A percentile compares a stretch with the other conserved stretches of the same genome.
phyloP scores from a whole-genome alignment of 164 flowering plant genomes.

The Stephania cephalantha region DNA sequence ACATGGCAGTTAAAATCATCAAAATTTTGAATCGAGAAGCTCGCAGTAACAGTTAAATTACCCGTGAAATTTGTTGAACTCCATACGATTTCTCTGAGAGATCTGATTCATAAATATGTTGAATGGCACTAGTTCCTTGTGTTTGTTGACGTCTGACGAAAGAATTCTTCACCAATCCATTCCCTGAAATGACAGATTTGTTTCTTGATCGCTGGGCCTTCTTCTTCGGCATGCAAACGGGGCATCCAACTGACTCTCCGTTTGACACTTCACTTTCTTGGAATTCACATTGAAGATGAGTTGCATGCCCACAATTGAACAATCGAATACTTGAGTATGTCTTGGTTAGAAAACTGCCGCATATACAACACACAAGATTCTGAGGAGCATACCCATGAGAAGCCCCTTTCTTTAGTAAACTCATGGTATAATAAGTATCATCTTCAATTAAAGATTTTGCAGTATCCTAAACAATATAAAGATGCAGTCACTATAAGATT shows the following conservation, averaged over 20 bases:
- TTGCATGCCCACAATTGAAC: conserved; percentile 86
- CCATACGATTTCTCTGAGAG: conserved; percentile 46
- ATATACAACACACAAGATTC: conserved; percentile 60
- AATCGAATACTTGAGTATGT: conserved; percentile 51
- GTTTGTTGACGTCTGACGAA: conserved; percentile 36
- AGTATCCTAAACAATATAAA: conserved; percentile 51
- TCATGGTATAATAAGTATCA: conserved; percentile 86
- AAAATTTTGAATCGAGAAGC: not conserved
- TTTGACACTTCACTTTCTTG: conserved; percentile 41
- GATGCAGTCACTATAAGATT: not conserved
- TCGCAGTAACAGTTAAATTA: conserved; percentile 17
- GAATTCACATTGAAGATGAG: conserved; percentile 74
- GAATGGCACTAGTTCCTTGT: conserved; percentile 28
- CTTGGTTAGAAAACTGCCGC: conserved; percentile 53
- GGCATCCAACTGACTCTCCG: conserved; percentile 54
- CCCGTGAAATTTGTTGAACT: conserved; percentile 69
- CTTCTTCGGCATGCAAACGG: conserved; percentile 82
- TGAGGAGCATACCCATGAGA: conserved; percentile 91
- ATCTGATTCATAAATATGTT: conserved; percentile 51
- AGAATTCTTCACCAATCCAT: conserved; percentile 41
- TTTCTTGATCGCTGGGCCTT: conserved; percentile 41
- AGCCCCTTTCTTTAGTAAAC: conserved; percentile 79
- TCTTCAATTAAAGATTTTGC: conserved; percentile 93
- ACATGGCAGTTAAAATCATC: not conserved
- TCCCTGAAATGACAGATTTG: conserved; percentile 38